A percentile compares a stretch with the other conserved stretches of the same genome.
These are phyloP conservation scores for Anethum foeniculum DNA, from an alignment of 140 eudicot genomes.

Conservation along the genomic window DNA sequence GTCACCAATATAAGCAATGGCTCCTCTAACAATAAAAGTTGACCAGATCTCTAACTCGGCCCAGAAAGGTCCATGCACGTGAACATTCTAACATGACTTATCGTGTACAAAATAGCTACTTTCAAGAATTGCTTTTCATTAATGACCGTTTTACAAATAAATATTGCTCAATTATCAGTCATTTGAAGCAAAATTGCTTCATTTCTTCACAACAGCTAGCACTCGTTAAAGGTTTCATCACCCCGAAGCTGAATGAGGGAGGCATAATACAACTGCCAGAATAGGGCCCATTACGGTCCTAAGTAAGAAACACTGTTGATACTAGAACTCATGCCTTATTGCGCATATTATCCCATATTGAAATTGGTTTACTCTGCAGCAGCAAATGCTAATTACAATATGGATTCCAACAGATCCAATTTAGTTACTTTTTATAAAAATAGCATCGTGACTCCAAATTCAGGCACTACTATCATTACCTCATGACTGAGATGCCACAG, in stretches of 20 bases:
- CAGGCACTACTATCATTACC: slow-evolving; percentile 32
- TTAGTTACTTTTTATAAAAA: too few species aligned
- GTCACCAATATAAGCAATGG: not conserved
- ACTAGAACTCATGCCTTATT: too few species aligned
- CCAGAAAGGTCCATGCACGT: not conserved
- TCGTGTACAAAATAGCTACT: not conserved
- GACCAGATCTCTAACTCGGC: not conserved
- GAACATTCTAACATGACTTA: not conserved
- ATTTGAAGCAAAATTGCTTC: not conserved
- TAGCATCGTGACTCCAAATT: not conserved
- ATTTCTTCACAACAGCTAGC: not conserved
- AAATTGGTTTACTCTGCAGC: too few species aligned
- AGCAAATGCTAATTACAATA: too few species aligned
- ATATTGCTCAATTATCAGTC: not conserved
- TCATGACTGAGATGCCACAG: slow-evolving; percentile 97
- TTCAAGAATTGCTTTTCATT: not conserved
- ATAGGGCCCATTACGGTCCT: not conserved
- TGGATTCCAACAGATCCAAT: too few species aligned
- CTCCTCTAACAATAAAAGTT: not conserved
- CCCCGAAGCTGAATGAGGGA: not conserved
- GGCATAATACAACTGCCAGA: not conserved
- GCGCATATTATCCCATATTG: too few species aligned
- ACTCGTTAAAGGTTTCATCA: not conserved
- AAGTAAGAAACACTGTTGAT: too few species aligned
- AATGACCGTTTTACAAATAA: not conserved